A percentile compares a stretch with the other conserved stretches of the same genome.
These are phyloP conservation scores for Leersia perrieri DNA, from an alignment of 176 grass and related monocot species.

Conservation along the genomic window DNA sequence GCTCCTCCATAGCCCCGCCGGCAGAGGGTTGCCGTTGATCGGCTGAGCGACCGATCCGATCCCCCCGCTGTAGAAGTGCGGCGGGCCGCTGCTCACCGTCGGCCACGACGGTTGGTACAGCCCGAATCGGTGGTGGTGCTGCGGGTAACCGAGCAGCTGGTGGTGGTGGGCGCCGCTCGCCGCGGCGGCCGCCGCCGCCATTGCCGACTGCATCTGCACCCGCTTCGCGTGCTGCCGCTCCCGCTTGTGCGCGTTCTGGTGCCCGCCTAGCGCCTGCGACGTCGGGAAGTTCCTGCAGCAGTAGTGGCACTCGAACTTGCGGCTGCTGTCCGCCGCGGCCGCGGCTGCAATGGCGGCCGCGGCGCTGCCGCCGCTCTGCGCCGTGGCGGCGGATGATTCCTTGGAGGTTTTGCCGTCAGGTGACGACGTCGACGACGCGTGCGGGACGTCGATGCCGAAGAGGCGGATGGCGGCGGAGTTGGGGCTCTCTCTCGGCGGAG, in stretches of 20 bases:
- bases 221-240: slow-evolving; percentile 95
- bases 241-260: slow-evolving; percentile 98
- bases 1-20: slow-evolving; percentile 55
- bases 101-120: slow-evolving; percentile 48
- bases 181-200: slow-evolving; percentile 44
- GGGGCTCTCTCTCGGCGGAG: slow-evolving; percentile 42
- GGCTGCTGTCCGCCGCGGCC: slow-evolving; percentile 39
- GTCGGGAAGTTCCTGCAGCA: slow-evolving; percentile 95
- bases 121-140: slow-evolving; percentile 54
- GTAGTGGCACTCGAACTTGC: slow-evolving; percentile 99
- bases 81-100: slow-evolving; percentile 13
- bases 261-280: slow-evolving; percentile 92
- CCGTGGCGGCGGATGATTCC: background rate
- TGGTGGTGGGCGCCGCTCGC: slow-evolving; percentile 49
- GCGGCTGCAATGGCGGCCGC: slow-evolving; percentile 30
- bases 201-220: slow-evolving; percentile 80
- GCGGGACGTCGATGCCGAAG: slow-evolving; percentile 86
- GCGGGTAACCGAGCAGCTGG: slow-evolving; percentile 60
- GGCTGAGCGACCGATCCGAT: slow-evolving; percentile 62
- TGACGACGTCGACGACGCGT: too few species aligned
- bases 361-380: slow-evolving; percentile 25
- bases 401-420: slow-evolving; percentile 17
- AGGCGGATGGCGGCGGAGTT: slow-evolving; percentile 61
- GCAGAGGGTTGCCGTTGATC: slow-evolving; percentile 62
- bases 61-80: slow-evolving; percentile 64